Base-by-base conservation (phyloP, 352 stramenopile species). In the Halophytophthora polymorphica region DNA sequence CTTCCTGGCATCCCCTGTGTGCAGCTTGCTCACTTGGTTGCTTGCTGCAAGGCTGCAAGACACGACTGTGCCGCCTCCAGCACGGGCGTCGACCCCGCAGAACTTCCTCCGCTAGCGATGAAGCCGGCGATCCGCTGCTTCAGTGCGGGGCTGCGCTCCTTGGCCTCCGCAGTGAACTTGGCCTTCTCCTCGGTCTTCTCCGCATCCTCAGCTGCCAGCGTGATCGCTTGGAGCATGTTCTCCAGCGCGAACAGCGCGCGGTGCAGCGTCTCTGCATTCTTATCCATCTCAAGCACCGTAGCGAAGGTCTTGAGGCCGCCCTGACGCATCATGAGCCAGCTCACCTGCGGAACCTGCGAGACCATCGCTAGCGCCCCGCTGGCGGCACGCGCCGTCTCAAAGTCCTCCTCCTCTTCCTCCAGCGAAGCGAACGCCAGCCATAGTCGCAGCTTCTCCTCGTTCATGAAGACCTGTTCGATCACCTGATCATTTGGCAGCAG, bases 321-420 rank as follows among this genome's bases (percentile, higher is more conserved):
- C 34, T 91, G 71, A 44, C 87, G 71, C 64, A 92, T 64, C 12
- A 94, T 22, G 15, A 88, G 49, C 73, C 74, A 90, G 42, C 73
- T 83, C 36, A 92, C 83, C 18, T 77, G 62, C 4, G 79, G 77
- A 6, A 91, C 78, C 29, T 91, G 74, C 0, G 82, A 86, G 17
- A 97, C 90, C 90, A 98, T 98, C 1, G 96, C 96, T 19, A 99
- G 61, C 23, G 93, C 90, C 6, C 96, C 96, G 14, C 87, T 64
- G 15, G 96, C 95, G 13, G 96, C 96, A 14, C 90, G 74, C 5
- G 95, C 90, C 25, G 87, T 97, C 57, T 90, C 84, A 49, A 97
- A 96, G 47, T 98, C 91, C 43, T 90, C 83, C 10, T 88, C 78
- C 52, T 97, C 86, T 51, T 95, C 96, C 45, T 98, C 94, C 1